Base-by-base conservation (phyloP, 2,329 filamentous ascomycete species). In the Cercospora zeina region DNA sequence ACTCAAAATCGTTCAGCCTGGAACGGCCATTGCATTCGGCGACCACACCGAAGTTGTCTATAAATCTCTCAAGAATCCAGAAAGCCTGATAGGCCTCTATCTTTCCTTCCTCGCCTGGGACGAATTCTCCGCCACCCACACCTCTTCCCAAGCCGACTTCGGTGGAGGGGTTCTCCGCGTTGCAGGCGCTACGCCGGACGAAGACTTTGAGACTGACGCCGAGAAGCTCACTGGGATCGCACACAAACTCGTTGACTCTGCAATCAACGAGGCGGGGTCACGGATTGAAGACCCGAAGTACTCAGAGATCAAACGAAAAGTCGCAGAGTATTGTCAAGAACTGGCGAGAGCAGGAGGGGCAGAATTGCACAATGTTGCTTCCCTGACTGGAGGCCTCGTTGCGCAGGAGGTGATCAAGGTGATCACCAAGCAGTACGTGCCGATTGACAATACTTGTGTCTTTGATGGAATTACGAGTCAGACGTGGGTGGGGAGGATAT, bases 371-470 rank as follows among this genome's bases (percentile, higher is more conserved):
- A 97, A 97, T 74, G 90, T 96, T 60, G 89, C 93, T 33, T 88
- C 93, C 27, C 79, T 96, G 60, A 89, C 88, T 1, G 96, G 95
- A 31, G 96, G 95, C 2, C 89, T 99, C 80, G 89, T 96, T 53
- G 91, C 93, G n/a, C 96, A 99, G 77, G 95, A 99, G 78, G 86
- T 93, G 65, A 96, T 99, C 79, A 99, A 99, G 74, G 83, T 86
- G 75, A 85, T 93, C 49, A 88, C 86, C n/a, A 81, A 83, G 70
- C 86, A 88, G 75, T 88, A 88, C 71, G 79, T 87, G 10, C 85
- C 86, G 1, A 78, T 87, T 8, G 84, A 87, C 72, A 87, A 87
- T 63, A 85, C 82, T 0, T 87, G 84, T 69, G 73, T 87, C 24
- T 87, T 87, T 67, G 85, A 88, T 70, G 86, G 86, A 1, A 79